Evolutionary conservation across 805 yeast species (phyloP).

Genomic region (Monosporozyma siamensis): DNA sequence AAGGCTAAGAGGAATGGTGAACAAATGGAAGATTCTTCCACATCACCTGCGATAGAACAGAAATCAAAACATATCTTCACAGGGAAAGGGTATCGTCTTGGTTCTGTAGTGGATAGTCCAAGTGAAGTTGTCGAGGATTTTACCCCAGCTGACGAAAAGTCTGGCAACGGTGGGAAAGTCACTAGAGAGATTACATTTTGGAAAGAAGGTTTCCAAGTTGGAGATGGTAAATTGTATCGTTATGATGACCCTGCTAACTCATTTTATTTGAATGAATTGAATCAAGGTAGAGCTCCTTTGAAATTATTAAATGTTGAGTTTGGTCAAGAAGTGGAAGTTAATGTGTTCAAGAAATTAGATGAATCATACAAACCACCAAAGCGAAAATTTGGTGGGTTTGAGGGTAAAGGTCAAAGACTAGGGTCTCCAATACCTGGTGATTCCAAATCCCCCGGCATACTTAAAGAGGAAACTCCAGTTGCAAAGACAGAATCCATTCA

Average conservation of each 20-base stretch:
- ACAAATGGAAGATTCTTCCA: conserved; percentile 33
- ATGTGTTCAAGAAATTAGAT: conserved; percentile 69
- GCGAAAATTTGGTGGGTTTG: conserved; percentile 53
- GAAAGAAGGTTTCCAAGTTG: conserved; percentile 94
- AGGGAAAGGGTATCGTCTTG: conserved; percentile 37
- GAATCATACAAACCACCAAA: conserved; percentile 74
- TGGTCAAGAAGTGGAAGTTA: conserved; percentile 91
- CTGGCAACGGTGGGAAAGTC: conserved; percentile 38
- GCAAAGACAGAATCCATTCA: conserved; percentile 17
- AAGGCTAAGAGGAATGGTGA: conserved; percentile 59
- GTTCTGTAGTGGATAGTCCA: conserved; percentile 29
- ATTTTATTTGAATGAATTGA: conserved; percentile 65
- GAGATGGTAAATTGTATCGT: conserved; percentile 75
- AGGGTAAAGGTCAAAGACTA: conserved; percentile 72
- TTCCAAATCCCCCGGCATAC: conserved; percentile 14
- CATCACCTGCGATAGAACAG: too few species aligned
- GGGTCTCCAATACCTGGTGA: conserved; percentile 89
- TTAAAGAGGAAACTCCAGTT: conserved; percentile 1
- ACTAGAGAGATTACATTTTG: conserved; percentile 83
- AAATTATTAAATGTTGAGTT: conserved; percentile 69
- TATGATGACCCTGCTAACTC: conserved; percentile 92
- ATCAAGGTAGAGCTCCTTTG: conserved; percentile 86
- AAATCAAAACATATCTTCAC: conserved; percentile 29
- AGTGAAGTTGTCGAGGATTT: conserved; percentile 28
- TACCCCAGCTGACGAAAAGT: conserved; percentile 26